Conservation (phyloP, 495 filamentous ascomycete genomes). For the Durotheca rogersii region DNA sequence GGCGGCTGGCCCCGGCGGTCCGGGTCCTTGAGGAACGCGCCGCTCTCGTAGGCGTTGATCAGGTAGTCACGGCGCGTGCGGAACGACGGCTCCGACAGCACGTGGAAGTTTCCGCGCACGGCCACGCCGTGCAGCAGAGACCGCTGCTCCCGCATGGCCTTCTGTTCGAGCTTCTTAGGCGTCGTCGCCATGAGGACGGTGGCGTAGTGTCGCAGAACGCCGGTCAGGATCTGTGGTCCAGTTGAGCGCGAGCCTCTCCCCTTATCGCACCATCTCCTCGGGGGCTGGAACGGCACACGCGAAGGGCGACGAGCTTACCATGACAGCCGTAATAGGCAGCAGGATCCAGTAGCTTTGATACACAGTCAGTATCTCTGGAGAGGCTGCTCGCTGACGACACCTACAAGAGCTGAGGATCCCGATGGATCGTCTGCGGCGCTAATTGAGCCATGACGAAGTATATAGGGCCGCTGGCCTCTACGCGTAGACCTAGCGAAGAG, state of each 20-base stretch:
- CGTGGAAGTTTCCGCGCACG: constrained; percentile 74
- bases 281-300: no score
- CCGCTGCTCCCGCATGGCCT: constrained; percentile 81
- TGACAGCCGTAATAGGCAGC: constrained; percentile 93
- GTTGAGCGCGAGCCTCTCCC: constrained; percentile 13
- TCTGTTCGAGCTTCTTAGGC: constrained; percentile 77
- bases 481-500: no score
- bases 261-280: no score
- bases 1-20: constrained; percentile 81
- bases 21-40: constrained; percentile 86
- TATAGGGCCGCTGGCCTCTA: not conserved
- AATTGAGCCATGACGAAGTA: constrained; percentile 73
- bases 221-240: constrained; percentile 74
- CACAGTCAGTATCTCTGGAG: constrained; percentile 12
- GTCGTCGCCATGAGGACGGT: constrained; percentile 82
- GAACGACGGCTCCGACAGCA: constrained; percentile 75
- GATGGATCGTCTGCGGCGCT: constrained; percentile 88
- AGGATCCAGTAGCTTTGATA: constrained; percentile 89
- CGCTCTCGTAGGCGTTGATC: constrained; percentile 75
- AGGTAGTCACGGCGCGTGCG: constrained; percentile 75
- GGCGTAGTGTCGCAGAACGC: constrained; percentile 93
- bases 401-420: constrained; percentile 98
- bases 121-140: constrained; percentile 82
- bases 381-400: not conserved
- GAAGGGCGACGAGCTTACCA: constrained; percentile 58